Percentiles rank a stretch among this genome's conserved stretches.
These are phyloP conservation scores for Bipolaris oryzae DNA, from an alignment of 2,329 filamentous ascomycete species.

Conservation along the genomic window DNA sequence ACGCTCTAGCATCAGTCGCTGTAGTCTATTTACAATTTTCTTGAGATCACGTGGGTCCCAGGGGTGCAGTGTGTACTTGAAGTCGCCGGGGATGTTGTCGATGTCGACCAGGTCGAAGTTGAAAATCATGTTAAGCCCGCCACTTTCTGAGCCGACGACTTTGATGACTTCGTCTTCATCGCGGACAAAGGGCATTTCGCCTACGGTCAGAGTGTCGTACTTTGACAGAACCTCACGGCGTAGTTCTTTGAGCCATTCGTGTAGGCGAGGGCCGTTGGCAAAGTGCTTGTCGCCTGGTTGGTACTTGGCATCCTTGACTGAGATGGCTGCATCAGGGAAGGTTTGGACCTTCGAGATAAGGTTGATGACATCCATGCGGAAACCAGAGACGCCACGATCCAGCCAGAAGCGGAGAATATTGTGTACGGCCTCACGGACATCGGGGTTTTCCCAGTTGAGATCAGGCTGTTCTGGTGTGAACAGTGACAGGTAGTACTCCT, in stretches of 20 bases:
- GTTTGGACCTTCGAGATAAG: conserved; percentile 44
- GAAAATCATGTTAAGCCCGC: conserved; percentile 73
- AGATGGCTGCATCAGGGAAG: conserved; percentile 36
- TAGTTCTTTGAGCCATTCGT: conserved; percentile 72
- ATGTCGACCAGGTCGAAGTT: conserved; percentile 54
- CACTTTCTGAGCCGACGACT: conserved; percentile 51
- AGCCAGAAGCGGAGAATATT: conserved; percentile 81
- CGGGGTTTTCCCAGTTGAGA: conserved; percentile 79
- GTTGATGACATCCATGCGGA: conserved; percentile 51
- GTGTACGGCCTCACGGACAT: conserved; percentile 71
- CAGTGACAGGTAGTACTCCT: conserved; percentile 78
- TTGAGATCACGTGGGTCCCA: conserved; percentile 46
- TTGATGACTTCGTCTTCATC: conserved; percentile 56
- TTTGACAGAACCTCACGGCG: conserved; percentile 61
- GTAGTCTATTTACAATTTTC: conserved; percentile 40
- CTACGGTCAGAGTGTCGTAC: conserved; percentile 69
- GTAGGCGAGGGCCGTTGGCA: conserved; percentile 70
- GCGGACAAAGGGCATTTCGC: conserved; percentile 64
- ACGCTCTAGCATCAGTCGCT: conserved; percentile 47
- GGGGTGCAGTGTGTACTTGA: conserved; percentile 41
- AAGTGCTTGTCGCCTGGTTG: conserved; percentile 60
- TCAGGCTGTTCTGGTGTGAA: conserved; percentile 80
- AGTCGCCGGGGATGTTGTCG: conserved; percentile 46
- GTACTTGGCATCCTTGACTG: conserved; percentile 42
- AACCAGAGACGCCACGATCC: conserved; percentile 65